Percentiles rank a stretch among this genome's conserved stretches.
phyloP scores from a whole-genome alignment of 805 yeast species.

The Grigorovia yakushimaensis region DNA sequence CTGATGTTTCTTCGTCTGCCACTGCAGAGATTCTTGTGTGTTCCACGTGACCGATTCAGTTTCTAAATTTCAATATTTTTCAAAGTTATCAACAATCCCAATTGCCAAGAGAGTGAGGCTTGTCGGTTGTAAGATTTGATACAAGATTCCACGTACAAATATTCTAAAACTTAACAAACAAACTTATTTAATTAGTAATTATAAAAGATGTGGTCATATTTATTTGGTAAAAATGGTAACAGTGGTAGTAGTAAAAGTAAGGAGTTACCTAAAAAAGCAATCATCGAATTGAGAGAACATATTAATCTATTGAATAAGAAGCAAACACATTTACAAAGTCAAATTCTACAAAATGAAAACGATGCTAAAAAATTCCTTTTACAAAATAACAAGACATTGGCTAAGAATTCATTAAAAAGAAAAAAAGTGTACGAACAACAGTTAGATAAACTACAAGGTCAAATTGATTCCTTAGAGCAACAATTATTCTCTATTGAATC shows the following conservation, averaged over 20 bases:
- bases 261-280: conserved; percentile 88
- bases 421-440: conserved; percentile 76
- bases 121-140: too few relatives aligned
- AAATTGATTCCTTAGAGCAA: conserved; percentile 80
- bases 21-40: too few relatives aligned
- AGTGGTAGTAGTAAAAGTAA: conserved; percentile 33
- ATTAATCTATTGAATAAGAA: conserved; percentile 80
- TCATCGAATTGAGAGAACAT: conserved; percentile 80
- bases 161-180: too few relatives aligned
- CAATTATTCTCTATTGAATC: conserved; percentile 86
- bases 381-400: conserved; percentile 53
- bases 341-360: conserved; percentile 70
- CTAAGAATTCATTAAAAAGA: conserved; percentile 78
- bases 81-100: too few relatives aligned
- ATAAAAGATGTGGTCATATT: conserved; percentile 2
- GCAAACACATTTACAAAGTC: conserved; percentile 68
- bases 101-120: too few relatives aligned
- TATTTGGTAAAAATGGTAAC: background rate
- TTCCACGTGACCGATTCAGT: too few relatives aligned
- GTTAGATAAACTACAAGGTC: conserved; percentile 71
- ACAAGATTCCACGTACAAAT: too few relatives aligned
- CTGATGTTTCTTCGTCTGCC: too few relatives aligned
- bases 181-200: too few relatives aligned
- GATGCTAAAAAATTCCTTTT: conserved; percentile 70
- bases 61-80: too few relatives aligned